phyloP scores from a whole-genome alignment of 148 eudicot genomes.

The Cornus suecica region DNA sequence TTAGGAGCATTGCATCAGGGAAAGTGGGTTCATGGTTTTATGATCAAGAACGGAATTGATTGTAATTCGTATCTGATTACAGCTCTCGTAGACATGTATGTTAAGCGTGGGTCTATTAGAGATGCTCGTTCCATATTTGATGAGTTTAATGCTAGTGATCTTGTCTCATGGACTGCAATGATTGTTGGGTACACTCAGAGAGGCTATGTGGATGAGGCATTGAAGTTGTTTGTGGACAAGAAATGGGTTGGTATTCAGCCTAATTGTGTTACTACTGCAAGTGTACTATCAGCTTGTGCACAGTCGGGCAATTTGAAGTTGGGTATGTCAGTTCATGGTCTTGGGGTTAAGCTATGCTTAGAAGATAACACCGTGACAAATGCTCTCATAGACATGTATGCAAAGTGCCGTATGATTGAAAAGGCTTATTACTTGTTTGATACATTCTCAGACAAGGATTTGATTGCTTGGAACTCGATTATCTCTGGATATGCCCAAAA shows the following conservation, averaged over 20 bases:
- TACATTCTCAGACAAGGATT: conserved; percentile 40
- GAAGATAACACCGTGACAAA: conserved; percentile 51
- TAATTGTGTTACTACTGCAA: conserved; percentile 56
- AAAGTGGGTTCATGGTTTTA: conserved; percentile 77
- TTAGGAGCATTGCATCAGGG: conserved; percentile 89
- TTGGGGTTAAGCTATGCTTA: conserved; percentile 49
- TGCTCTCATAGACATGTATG: conserved; percentile 83
- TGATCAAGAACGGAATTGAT: conserved; percentile 57
- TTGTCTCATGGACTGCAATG: conserved; percentile 87
- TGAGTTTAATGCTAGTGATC: conserved; percentile 39
- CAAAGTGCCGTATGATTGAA: conserved; percentile 48
- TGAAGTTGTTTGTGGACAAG: conserved; percentile 54
- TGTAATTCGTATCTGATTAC: conserved; percentile 47
- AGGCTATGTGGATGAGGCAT: conserved; percentile 51
- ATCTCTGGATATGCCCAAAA: conserved; percentile 72
- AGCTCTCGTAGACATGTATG: conserved; percentile 73
- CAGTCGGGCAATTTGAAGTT: conserved; percentile 37
- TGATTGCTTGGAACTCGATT: conserved; percentile 74
- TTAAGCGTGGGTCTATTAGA: conserved; percentile 48
- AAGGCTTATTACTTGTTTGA: conserved; percentile 56
- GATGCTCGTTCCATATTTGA: conserved; percentile 62
- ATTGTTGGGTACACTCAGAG: conserved; percentile 67
- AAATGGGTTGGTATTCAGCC: conserved; percentile 40
- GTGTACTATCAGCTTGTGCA: conserved; percentile 75
- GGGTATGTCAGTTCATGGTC: conserved; percentile 61